These are phyloP conservation scores for Niveomyces coronatus DNA, from an alignment of 2,329 filamentous ascomycete species.

Conservation along the genomic window DNA sequence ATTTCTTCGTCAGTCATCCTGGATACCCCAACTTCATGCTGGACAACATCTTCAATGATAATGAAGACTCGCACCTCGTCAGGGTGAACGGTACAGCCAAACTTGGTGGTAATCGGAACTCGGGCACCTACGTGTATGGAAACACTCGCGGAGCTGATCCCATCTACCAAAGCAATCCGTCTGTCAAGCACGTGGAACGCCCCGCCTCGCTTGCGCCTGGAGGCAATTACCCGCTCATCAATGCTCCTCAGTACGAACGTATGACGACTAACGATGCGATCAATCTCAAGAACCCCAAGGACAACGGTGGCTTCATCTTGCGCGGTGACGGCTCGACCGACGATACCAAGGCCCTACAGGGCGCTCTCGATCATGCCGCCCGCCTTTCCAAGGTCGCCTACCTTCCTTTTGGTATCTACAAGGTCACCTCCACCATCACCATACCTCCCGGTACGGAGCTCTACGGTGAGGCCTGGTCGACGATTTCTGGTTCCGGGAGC, in stretches of 20 bases:
- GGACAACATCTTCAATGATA: constrained; percentile 14
- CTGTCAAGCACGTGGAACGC: constrained; percentile 19
- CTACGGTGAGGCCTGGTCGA: constrained; percentile 6
- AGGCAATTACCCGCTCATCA: constrained; percentile 25
- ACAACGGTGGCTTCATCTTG: constrained; percentile 8
- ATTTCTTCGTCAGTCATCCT: constrained; percentile 3
- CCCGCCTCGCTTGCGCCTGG: constrained; percentile 26
- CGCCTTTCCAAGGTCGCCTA: constrained; percentile 40
- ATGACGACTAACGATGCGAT: constrained; percentile 24
- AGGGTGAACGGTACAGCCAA: constrained; percentile 2
- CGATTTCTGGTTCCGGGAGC: constrained; percentile 5
- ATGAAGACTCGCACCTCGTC: constrained; percentile 12
- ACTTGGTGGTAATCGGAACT: constrained; percentile 15
- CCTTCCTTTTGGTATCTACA: constrained; percentile 47
- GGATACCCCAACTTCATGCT: constrained; percentile 9
- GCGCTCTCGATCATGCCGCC: constrained; percentile 40
- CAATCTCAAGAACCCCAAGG: constrained; percentile 16
- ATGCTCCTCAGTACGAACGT: constrained; percentile 30
- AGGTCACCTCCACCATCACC: constrained; percentile 34
- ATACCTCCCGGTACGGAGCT: constrained; percentile 29
- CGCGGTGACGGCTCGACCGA: constrained; percentile 45
- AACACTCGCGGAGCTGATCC: constrained; percentile 31
- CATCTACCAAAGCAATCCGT: constrained; percentile 25
- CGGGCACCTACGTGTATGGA: constrained; percentile 31
- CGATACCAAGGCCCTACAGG: constrained; percentile 49